phyloP scores from a whole-genome alignment of 2,329 filamentous ascomycete genomes.

The Arthroderma uncinatum region DNA sequence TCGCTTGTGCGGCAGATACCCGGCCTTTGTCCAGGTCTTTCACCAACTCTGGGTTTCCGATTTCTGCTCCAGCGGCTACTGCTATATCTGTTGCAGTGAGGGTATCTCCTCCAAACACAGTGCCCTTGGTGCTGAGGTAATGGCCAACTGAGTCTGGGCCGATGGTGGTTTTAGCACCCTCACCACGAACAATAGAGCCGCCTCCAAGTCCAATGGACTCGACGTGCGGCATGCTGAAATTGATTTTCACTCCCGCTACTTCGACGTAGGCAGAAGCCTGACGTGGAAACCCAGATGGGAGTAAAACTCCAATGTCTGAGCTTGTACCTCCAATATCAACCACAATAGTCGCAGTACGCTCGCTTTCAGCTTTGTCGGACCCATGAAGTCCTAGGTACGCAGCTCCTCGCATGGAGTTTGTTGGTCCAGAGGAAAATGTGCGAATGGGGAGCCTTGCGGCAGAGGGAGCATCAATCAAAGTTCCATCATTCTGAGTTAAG shows the following conservation, averaged over 20 bases:
- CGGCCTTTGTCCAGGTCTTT: constrained; percentile 13
- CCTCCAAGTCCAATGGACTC: constrained; percentile 48
- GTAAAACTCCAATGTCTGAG: constrained; percentile 48
- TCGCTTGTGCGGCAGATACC: constrained; percentile 16
- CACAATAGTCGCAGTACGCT: constrained; percentile 31
- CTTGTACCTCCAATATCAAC: constrained; percentile 53
- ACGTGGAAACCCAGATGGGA: constrained; percentile 49
- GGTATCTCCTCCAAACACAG: constrained; percentile 44
- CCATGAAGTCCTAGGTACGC: constrained; percentile 24
- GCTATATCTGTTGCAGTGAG: constrained; percentile 46
- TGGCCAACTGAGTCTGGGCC: constrained; percentile 49
- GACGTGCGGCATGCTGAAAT: constrained; percentile 48
- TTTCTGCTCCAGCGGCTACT: constrained; percentile 16
- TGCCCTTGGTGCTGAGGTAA: constrained; percentile 38
- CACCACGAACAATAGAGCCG: constrained; percentile 36
- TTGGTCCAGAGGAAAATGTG: constrained; percentile 43
- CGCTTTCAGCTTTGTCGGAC: neutral
- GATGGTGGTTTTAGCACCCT: constrained; percentile 31
- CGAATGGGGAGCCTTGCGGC: constrained; percentile 41
- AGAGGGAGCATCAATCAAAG: constrained; percentile 37
- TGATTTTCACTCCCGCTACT: constrained; percentile 48
- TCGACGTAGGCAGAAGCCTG: constrained; percentile 49
- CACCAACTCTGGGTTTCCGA: constrained; percentile 17
- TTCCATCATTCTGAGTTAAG: constrained; percentile 44
- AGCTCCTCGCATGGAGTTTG: constrained; percentile 44